Conservation (phyloP, 1,284 basidiomycete genomes). For the Puccinia novopanici region DNA sequence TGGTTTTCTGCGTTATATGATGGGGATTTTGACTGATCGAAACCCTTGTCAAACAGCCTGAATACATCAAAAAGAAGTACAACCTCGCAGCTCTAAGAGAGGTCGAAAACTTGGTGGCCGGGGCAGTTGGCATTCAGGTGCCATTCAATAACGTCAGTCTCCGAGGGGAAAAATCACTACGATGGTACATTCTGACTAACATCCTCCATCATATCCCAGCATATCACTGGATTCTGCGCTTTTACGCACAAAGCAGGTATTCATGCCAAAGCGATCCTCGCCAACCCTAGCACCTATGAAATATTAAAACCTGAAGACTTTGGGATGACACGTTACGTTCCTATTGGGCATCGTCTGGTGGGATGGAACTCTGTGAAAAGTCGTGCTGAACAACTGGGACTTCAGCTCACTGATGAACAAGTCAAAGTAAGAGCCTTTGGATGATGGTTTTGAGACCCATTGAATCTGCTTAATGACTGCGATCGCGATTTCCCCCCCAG, state of each 20-base stretch:
- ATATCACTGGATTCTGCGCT: conserved; percentile 87
- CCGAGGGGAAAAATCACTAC: neutral
- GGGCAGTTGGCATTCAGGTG: conserved; percentile 96
- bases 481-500: conserved; percentile 60
- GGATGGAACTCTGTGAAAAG: conserved; percentile 99
- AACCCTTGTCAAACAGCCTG: conserved; percentile 67
- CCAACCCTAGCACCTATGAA: conserved; percentile 98
- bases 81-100: conserved; percentile 95
- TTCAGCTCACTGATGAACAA: conserved; percentile 80
- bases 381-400: conserved; percentile 92
- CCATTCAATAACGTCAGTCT: conserved; percentile 87
- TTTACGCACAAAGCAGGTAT: conserved; percentile 99
- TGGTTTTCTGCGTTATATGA: neutral
- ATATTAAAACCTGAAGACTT: conserved; percentile 96
- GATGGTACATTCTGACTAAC: conserved; percentile 26
- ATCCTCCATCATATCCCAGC: conserved; percentile 57
- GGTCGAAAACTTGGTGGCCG: conserved; percentile 97
- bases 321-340: conserved; percentile 94
- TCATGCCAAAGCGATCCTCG: conserved; percentile 99
- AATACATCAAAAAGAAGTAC: conserved; percentile 99
- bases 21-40: neutral
- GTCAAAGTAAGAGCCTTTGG: conserved; percentile 59
- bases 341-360: conserved; percentile 94
- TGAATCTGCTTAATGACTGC: neutral
- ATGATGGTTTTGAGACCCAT: neutral